Conservation (phyloP, 1,284 basidiomycete species). For the Naganishia sp. region DNA sequence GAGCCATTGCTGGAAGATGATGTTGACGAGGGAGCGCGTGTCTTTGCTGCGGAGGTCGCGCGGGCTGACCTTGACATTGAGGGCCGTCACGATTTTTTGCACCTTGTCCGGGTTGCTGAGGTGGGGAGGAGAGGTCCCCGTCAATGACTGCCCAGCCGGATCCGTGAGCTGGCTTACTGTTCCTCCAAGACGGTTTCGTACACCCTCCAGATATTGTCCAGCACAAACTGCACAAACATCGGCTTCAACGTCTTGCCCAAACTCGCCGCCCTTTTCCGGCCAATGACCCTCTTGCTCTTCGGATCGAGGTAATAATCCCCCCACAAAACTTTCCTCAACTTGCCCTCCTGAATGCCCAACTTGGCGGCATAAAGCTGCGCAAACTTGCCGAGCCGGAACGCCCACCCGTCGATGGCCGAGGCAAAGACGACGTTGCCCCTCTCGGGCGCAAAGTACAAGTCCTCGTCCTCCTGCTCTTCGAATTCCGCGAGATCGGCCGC, state of each 20-base stretch:
- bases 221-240: conserved; percentile 95
- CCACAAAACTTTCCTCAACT: conserved; percentile 87
- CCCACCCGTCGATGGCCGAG: conserved; percentile 96
- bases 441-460: conserved; percentile 96
- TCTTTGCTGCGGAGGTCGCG: conserved; percentile 93
- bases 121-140: conserved; percentile 1
- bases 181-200: conserved; percentile 85
- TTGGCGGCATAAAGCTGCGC: conserved; percentile 90
- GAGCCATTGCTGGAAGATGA: conserved; percentile 95
- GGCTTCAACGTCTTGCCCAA: conserved; percentile 73
- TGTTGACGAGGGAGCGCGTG: conserved; percentile 73
- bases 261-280: conserved; percentile 74
- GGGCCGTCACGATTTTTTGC: conserved; percentile 79
- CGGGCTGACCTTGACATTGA: conserved; percentile 80
- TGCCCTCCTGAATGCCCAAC: conserved; percentile 85
- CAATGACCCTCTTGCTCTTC: conserved; percentile 91
- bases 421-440: conserved; percentile 96
- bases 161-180: conserved; percentile 64
- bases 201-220: conserved; percentile 97
- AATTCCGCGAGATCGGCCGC: conserved; percentile 55
- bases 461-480: conserved; percentile 94
- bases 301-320: conserved; percentile 97
- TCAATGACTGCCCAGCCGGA: neutral
- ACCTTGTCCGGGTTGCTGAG: conserved; percentile 82
- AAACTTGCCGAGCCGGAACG: conserved; percentile 91